phyloP scores from a whole-genome alignment of 768 basidiomycete genomes.

The Plicaturopsis crispa region DNA sequence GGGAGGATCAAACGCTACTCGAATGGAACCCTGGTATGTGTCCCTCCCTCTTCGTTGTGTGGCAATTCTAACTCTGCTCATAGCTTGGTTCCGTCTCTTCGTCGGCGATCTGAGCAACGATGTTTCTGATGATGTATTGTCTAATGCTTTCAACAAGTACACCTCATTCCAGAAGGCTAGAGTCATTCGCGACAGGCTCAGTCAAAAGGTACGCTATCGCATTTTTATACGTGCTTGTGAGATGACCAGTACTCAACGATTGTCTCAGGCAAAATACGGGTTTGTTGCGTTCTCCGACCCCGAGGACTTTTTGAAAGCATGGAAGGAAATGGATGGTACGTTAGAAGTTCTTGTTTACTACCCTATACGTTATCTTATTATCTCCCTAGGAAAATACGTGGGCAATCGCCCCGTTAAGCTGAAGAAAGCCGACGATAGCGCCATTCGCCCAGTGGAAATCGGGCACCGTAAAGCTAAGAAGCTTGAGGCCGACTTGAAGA shows the following conservation, averaged over 20 bases:
- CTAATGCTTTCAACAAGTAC: conserved; percentile 92
- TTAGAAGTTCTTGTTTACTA: conserved; percentile 1
- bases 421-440: conserved; percentile 85
- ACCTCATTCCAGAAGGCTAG: conserved; percentile 90
- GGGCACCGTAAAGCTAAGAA: conserved; percentile 88
- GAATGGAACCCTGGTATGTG: conserved; percentile 98
- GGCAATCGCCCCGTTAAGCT: conserved; percentile 96
- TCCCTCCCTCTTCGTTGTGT: conserved; percentile 8
- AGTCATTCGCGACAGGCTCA: conserved; percentile 90
- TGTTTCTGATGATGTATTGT: conserved; percentile 90
- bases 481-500: conserved; percentile 87
- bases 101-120: conserved; percentile 98
- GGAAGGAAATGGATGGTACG: conserved; percentile 99
- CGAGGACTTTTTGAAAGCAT: conserved; percentile 95
- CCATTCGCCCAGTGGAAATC: conserved; percentile 87
- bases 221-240: neutral
- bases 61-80: conserved; percentile 4
- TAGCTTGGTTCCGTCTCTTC: conserved; percentile 96
- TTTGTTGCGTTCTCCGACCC: conserved; percentile 98
- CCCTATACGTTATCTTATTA: conserved; percentile 4
- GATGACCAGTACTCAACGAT: conserved; percentile 5
- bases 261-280: conserved; percentile 80
- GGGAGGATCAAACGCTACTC: conserved; percentile 95
- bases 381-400: conserved; percentile 82
- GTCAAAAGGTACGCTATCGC: conserved; percentile 66